Conservation (phyloP, 192 early-diverging fungal species). For the Gorgonomyces haynaldii region DNA sequence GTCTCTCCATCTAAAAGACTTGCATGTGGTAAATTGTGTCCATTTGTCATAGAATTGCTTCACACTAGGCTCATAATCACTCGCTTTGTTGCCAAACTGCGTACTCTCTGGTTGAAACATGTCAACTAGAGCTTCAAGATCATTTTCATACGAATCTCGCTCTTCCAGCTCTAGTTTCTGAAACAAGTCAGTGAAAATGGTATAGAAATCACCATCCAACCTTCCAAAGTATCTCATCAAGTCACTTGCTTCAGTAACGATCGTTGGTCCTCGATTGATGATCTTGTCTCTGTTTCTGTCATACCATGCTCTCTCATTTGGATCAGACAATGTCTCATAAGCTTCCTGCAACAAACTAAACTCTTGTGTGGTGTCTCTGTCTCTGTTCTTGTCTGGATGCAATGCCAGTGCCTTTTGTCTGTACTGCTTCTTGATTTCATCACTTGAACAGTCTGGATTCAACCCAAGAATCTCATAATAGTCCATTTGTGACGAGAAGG, state of each 20-base stretch:
- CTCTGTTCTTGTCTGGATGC: slow-evolving; percentile 77
- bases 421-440: slow-evolving; percentile 24
- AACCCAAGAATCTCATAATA: slow-evolving; percentile 65
- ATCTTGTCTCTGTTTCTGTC: slow-evolving; percentile 1
- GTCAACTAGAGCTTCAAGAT: slow-evolving; percentile 22
- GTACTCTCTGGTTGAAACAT: slow-evolving; percentile 22
- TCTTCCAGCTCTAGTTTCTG: slow-evolving; percentile 71
- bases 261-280: neutral
- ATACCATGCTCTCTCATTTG: slow-evolving; percentile 89
- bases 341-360: slow-evolving; percentile 89
- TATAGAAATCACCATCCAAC: slow-evolving; percentile 61
- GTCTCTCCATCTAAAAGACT: slow-evolving; percentile 92
- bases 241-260: neutral
- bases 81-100: slow-evolving; percentile 62
- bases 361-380: slow-evolving; percentile 70
- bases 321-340: slow-evolving; percentile 86
- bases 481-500: too few relatives aligned
- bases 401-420: slow-evolving; percentile 35
- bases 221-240: slow-evolving; percentile 75
- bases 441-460: slow-evolving; percentile 51
- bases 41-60: slow-evolving; percentile 51
- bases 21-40: slow-evolving; percentile 65
- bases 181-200: slow-evolving; percentile 72
- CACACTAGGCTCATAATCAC: slow-evolving; percentile 51
- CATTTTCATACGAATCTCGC: slow-evolving; percentile 32